Base-by-base conservation (phyloP, 108 stramenopile species). In the Nitzschia putrida region DNA sequence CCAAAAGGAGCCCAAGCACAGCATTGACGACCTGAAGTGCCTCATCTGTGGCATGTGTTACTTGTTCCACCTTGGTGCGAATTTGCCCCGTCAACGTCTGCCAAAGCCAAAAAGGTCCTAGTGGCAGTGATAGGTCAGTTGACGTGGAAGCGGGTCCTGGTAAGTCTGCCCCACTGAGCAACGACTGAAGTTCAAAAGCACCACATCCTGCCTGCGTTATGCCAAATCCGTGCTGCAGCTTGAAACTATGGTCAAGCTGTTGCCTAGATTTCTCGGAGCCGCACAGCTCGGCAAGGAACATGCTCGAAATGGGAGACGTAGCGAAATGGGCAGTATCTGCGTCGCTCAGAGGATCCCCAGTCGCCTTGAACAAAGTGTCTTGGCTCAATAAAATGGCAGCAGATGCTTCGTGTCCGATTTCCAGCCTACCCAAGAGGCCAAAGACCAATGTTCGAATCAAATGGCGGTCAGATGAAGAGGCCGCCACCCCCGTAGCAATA, bases 81-180 rank as follows among this genome's bases (percentile, higher is more conserved):
- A 68, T 58, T 3, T 70, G 65, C n/a, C 82, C 80, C 0, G 83
- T 75, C 2, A 87, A 43, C 11, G 45, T 47, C 53, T 94, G 79
- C 93, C 89, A 94, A 20, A 89, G n/a, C 93, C 93, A 94, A 12
- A 85, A 52, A 42, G 76, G 70, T 5, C 93, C 90, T 2, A 94
- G 22, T 8, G 86, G 86, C 14, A 88, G 55, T 0, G 72, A n/a
- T 40, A 45, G 22, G 64, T 64, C 70, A 5, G 53, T 49, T 14
- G 63, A 23, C 43, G 64, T 16, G 7, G 53, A 26, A 0, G 26
- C 13, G 24, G 57, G 58, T 21, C 45, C 14, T 10, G 68, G 57
- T 8, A 21, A 12, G 54, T 77, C 76, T 21, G 69, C 57, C 4
- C 38, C 42, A 40, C 76, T 72, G 37, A 77, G 43, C 45, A 86